Evolutionary conservation across 1,139 yeast genomes (phyloP).

Genomic region (Nakaseomyces delphensis): DNA sequence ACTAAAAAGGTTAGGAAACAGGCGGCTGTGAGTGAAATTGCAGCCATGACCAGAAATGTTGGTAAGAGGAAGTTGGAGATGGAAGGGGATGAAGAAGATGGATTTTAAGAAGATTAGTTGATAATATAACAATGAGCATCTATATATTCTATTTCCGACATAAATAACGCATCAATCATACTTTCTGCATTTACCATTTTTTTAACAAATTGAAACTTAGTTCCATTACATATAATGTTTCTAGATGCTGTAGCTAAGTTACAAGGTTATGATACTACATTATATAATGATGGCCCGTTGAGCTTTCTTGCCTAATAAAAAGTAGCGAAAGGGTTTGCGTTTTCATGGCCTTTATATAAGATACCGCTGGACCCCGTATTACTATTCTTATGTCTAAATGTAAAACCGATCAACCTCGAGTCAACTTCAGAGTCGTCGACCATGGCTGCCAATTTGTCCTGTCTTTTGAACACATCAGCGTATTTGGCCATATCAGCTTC

Average conservation of each 20-base stretch:
- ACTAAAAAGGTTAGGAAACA: constrained; percentile 77
- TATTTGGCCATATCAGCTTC: constrained; percentile 97
- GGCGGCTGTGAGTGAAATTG: constrained; percentile 66
- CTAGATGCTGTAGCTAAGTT: background rate
- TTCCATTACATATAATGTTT: too few species aligned
- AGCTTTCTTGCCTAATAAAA: too few species aligned
- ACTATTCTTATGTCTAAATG: constrained; percentile 75
- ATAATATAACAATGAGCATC: background rate
- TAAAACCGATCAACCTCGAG: constrained; percentile 86
- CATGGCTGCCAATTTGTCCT: constrained; percentile 72
- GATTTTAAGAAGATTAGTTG: constrained; percentile 26
- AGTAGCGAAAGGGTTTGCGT: constrained; percentile 37
- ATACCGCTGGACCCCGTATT: constrained; percentile 39
- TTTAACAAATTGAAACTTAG: too few species aligned
- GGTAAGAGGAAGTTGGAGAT: constrained; percentile 70
- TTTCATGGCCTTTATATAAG: constrained; percentile 32
- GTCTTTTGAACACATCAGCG: constrained; percentile 90
- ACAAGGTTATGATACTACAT: background rate
- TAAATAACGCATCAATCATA: background rate
- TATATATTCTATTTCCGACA: constrained; percentile 3
- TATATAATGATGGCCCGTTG: too few species aligned
- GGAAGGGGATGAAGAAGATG: constrained; percentile 32
- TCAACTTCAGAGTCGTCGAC: constrained; percentile 60
- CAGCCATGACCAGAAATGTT: constrained; percentile 58
- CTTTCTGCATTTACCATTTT: background rate